These are phyloP conservation scores for Fusarium siculi DNA, from an alignment of 2,329 filamentous ascomycete genomes.

Conservation along the genomic window DNA sequence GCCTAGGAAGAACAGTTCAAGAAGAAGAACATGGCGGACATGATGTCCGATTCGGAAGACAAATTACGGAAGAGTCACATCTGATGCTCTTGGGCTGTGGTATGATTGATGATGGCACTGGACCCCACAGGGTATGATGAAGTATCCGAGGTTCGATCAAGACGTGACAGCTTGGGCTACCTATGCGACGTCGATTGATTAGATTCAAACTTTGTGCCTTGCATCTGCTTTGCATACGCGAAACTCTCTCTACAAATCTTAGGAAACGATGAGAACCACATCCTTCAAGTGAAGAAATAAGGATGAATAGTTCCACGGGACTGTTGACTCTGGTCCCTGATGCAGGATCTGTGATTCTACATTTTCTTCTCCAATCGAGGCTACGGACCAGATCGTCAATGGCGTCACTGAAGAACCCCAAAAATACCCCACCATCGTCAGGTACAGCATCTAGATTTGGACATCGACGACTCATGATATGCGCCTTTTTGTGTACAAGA, in stretches of 20 bases:
- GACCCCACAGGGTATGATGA: neutral
- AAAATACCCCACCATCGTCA: conserved; percentile 19
- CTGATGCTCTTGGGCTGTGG: conserved; percentile 4
- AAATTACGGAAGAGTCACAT: neutral
- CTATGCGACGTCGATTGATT: neutral
- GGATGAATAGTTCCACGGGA: neutral
- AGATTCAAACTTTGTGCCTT: neutral
- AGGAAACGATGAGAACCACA: neutral
- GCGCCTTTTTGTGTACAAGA: neutral
- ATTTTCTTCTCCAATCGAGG: conserved; percentile 15
- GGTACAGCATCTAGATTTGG: neutral
- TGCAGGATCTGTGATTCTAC: conserved; percentile 17
- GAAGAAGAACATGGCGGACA: neutral
- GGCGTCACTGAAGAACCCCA: conserved; percentile 25
- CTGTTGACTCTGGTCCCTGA: neutral
- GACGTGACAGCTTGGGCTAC: neutral
- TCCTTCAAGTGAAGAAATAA: neutral
- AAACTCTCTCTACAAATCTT: neutral
- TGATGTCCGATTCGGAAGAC: conserved; percentile 16
- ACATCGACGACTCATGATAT: conserved; percentile 28
- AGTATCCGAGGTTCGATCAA: conserved; percentile 3
- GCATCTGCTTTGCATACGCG: conserved; percentile 1
- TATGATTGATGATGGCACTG: neutral
- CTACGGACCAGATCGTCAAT: conserved; percentile 27
- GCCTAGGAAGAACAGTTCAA: neutral